Conservation (phyloP, 192 early-diverging fungal species). For the Borealophlyctis nickersoniae region DNA sequence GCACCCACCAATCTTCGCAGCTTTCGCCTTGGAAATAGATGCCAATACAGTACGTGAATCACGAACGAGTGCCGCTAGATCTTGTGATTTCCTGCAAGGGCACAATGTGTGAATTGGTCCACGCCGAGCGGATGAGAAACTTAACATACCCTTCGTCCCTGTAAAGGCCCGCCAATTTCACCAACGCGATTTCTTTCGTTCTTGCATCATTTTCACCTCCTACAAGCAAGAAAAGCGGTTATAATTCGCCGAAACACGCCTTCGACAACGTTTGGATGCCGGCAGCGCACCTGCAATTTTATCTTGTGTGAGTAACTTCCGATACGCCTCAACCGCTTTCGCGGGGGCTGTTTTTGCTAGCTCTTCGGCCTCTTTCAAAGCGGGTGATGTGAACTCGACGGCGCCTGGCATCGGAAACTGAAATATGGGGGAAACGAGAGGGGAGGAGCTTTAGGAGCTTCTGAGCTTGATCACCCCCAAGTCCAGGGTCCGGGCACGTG, state of each 20-base stretch:
- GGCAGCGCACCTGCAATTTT: slow-evolving; percentile 21
- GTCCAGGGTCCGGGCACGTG: neutral
- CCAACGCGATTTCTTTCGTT: slow-evolving; percentile 65
- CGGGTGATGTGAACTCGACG: neutral
- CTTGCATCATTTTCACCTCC: slow-evolving; percentile 45
- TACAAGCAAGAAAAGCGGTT: neutral
- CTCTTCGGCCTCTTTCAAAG: slow-evolving; percentile 44
- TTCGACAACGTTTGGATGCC: slow-evolving; percentile 31
- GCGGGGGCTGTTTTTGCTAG: slow-evolving; percentile 57
- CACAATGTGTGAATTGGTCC: neutral
- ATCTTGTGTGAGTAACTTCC: slow-evolving; percentile 48
- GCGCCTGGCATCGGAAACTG: neutral
- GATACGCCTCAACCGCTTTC: slow-evolving; percentile 63
- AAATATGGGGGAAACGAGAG: neutral
- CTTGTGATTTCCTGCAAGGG: slow-evolving; percentile 63
- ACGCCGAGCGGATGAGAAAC: neutral
- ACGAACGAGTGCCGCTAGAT: slow-evolving; percentile 79
- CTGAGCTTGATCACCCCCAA: neutral
- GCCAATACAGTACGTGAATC: slow-evolving; percentile 75
- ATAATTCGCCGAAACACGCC: slow-evolving; percentile 11
- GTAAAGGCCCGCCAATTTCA: slow-evolving; percentile 74
- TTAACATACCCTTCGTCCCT: slow-evolving; percentile 56
- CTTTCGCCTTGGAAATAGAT: slow-evolving; percentile 91
- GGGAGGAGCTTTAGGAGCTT: neutral
- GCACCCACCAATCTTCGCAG: slow-evolving; percentile 79